Conservation (phyloP, 768 basidiomycete genomes). For the Ramaria rubella region DNA sequence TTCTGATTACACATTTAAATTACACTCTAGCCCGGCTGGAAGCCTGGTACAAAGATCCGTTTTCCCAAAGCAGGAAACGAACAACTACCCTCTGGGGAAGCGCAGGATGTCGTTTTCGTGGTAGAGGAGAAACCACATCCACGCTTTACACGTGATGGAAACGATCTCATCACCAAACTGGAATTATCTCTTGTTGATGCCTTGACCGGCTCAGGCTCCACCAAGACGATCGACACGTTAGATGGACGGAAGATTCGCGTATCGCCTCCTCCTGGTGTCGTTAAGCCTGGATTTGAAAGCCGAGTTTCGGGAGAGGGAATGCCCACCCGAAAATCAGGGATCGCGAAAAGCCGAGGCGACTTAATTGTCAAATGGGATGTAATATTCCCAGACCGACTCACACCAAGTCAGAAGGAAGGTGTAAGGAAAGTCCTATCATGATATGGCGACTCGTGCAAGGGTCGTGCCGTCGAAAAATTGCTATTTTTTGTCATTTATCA, state of each 20-base stretch:
- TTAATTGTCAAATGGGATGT: conserved; percentile 79
- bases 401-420: conserved; percentile 72
- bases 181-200: conserved; percentile 79
- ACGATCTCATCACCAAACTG: conserved; percentile 61
- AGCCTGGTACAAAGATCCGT: conserved; percentile 89
- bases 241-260: conserved; percentile 78
- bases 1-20: conserved; percentile 23
- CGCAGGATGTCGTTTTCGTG: conserved; percentile 92
- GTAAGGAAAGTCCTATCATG: conserved; percentile 51
- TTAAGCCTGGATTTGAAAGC: conserved; percentile 74
- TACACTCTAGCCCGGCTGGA: conserved; percentile 70
- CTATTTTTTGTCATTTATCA: not conserved
- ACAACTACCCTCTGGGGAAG: conserved; percentile 44
- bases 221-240: conserved; percentile 56
- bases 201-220: conserved; percentile 52
- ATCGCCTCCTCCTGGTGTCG: conserved; percentile 53
- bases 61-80: conserved; percentile 88
- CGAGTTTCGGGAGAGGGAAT: conserved; percentile 75
- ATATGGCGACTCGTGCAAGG: not conserved
- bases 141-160: conserved; percentile 68
- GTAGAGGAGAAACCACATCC: conserved; percentile 93
- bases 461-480: not conserved
- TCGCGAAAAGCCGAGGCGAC: conserved; percentile 71
- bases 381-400: conserved; percentile 72
- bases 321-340: conserved; percentile 81